These are phyloP conservation scores for Lipomyces oligophaga DNA, from an alignment of 805 yeast species.

Conservation along the genomic window DNA sequence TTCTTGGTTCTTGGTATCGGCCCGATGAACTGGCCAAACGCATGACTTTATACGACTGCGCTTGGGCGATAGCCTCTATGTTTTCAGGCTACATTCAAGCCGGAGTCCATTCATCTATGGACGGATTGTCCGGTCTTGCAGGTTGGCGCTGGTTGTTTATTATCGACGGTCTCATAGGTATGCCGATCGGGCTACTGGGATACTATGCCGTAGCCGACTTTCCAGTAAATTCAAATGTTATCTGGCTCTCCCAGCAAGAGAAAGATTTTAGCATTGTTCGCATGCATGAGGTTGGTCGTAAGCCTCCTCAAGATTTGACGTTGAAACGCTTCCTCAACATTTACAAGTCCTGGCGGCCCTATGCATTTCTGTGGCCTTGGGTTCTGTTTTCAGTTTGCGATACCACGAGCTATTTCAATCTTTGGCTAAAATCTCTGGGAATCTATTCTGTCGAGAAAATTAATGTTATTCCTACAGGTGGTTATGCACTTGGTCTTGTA, in stretches of 20 bases:
- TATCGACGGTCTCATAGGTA: slow-evolving; percentile 21
- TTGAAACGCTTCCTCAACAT: slow-evolving; percentile 2
- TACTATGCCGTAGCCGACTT: slow-evolving; percentile 54
- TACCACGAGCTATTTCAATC: slow-evolving; percentile 31
- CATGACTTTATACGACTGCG: slow-evolving; percentile 55
- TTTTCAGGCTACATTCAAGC: slow-evolving; percentile 63
- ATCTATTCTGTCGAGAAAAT: slow-evolving; percentile 33
- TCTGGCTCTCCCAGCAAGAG: slow-evolving; percentile 41
- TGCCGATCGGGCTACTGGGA: slow-evolving; percentile 14
- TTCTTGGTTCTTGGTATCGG: slow-evolving; percentile 45
- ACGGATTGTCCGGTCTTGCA: slow-evolving; percentile 51
- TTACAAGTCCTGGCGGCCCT: slow-evolving; percentile 14
- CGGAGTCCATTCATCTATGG: slow-evolving; percentile 47
- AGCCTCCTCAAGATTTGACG: slow-evolving; percentile 10
- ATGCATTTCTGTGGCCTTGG: slow-evolving; percentile 19
- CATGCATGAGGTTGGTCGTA: slow-evolving; percentile 11
- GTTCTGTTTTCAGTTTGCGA: slow-evolving; percentile 15
- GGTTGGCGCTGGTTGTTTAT: slow-evolving; percentile 51
- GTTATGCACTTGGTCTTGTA: slow-evolving; percentile 35
- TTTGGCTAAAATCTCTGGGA: slow-evolving; percentile 35
- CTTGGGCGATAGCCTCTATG: slow-evolving; percentile 58
- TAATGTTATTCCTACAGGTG: slow-evolving; percentile 38
- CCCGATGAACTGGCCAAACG: slow-evolving; percentile 57
- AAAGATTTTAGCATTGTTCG: slow-evolving; percentile 5
- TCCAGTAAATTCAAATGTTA: slow-evolving; percentile 52